Evolutionary conservation across 495 filamentous ascomycete genomes (phyloP).

Genomic region (Lasiosphaeria ovina): DNA sequence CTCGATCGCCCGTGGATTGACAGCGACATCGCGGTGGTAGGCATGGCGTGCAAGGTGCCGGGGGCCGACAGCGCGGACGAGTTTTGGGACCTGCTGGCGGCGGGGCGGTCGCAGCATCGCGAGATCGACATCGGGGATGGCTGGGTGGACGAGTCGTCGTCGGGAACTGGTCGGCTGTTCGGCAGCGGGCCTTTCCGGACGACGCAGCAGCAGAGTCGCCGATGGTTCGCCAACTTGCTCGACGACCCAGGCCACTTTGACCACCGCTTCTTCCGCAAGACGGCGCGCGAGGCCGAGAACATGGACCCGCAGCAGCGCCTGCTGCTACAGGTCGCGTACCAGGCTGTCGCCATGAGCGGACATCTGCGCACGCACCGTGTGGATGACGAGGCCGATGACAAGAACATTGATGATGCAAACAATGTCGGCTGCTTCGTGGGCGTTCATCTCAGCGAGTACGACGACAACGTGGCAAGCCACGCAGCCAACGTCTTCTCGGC

Average conservation of each 20-base stretch:
- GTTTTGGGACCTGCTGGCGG: constrained; percentile 5
- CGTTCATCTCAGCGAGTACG: constrained; percentile 32
- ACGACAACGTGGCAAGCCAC: constrained; percentile 37
- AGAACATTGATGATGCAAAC: constrained; percentile 13
- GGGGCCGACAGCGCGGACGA: constrained; percentile 22
- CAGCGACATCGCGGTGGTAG: constrained; percentile 36
- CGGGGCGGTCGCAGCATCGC: not conserved
- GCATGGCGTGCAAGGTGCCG: constrained; percentile 39
- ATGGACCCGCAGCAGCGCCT: constrained; percentile 74
- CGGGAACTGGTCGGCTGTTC: not conserved
- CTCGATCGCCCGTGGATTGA: not conserved
- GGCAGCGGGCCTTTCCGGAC: not conserved
- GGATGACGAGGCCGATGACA: constrained; percentile 8
- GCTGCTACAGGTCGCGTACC: constrained; percentile 71
- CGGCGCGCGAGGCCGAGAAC: constrained; percentile 53
- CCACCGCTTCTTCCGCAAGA: constrained; percentile 55
- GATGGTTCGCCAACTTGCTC: constrained; percentile 34
- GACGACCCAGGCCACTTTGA: constrained; percentile 48
- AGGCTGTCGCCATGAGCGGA: constrained; percentile 69
- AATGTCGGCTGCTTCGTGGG: constrained; percentile 26
- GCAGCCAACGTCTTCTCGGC: constrained; percentile 37
- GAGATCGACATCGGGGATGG: not conserved
- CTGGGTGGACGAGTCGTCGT: too few relatives aligned
- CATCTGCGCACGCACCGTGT: constrained; percentile 21
- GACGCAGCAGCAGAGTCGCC: constrained; percentile 36